Evolutionary conservation across 2,329 filamentous ascomycete genomes (phyloP).

Genomic region (Colletotrichum melonis): DNA sequence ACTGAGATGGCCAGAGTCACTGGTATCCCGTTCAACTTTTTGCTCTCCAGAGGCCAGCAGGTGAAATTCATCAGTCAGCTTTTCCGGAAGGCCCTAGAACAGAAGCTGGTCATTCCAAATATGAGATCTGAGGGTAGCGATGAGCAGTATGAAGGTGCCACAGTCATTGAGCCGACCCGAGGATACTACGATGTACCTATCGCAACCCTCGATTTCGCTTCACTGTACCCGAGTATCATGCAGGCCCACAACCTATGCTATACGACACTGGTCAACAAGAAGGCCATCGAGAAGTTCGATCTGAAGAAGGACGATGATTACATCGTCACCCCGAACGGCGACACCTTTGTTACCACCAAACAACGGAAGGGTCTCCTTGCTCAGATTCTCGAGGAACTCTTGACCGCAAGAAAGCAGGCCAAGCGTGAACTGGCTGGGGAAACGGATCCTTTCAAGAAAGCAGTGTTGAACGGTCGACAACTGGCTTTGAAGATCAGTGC

Average conservation of each 20-base stretch:
- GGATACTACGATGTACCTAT: conserved; percentile 96
- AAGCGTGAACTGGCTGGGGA: conserved; percentile 90
- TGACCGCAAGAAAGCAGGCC: conserved; percentile 92
- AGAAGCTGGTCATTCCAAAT: conserved; percentile 95
- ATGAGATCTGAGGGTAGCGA: conserved; percentile 76
- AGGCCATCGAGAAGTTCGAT: conserved; percentile 77
- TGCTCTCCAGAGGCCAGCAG: conserved; percentile 93
- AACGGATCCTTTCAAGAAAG: conserved; percentile 97
- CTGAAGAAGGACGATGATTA: conserved; percentile 94
- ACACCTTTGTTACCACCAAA: conserved; percentile 90
- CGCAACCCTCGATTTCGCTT: conserved; percentile 98
- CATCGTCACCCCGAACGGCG: conserved; percentile 93
- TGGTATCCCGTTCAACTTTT: conserved; percentile 95
- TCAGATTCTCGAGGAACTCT: conserved; percentile 94
- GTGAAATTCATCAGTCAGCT: conserved; percentile 98
- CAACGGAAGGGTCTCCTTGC: conserved; percentile 91
- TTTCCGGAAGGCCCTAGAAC: conserved; percentile 92
- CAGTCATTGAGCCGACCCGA: conserved; percentile 94
- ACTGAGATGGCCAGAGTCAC: conserved; percentile 99
- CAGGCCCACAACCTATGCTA: conserved; percentile 99
- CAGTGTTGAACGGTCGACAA: conserved; percentile 96
- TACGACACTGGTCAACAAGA: conserved; percentile 88
- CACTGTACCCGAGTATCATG: conserved; percentile 98
- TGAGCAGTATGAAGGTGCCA: conserved; percentile 97
- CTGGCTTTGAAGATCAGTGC: conserved; percentile 95